phyloP scores from a whole-genome alignment of 345 rosid genomes.

The Microcos paniculata region DNA sequence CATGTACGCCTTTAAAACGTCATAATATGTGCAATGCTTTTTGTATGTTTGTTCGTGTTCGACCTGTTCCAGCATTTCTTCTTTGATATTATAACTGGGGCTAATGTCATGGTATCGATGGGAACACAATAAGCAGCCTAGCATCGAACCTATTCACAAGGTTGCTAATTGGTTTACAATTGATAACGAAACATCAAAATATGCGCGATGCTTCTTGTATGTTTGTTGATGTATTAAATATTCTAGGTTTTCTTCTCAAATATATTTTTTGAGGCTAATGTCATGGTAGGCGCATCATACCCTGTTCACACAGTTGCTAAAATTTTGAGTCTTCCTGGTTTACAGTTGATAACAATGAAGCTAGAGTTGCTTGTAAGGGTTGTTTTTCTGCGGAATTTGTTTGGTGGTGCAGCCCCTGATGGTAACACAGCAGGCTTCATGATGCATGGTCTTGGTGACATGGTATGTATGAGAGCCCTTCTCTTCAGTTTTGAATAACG shows the following conservation, averaged over 20 bases:
- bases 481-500: neutral
- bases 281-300: constrained; percentile 96
- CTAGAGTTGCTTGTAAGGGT: constrained; percentile 93
- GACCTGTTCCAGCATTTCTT: constrained; percentile 99
- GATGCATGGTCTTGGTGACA: constrained; percentile 99
- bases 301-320: constrained; percentile 94
- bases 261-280: constrained; percentile 95
- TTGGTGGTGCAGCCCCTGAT: constrained; percentile 67
- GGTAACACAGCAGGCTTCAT: constrained; percentile 69
- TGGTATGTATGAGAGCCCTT: constrained; percentile 71
- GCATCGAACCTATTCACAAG: constrained; percentile 95
- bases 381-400: constrained; percentile 78
- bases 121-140: constrained; percentile 93
- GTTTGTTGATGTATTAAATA: constrained; percentile 89
- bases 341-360: constrained; percentile 89
- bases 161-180: constrained; percentile 83
- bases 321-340: constrained; percentile 93
- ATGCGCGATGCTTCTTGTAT: constrained; percentile 81
- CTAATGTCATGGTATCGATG: constrained; percentile 97
- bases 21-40: constrained; percentile 87
- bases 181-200: constrained; percentile 94
- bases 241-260: constrained; percentile 99
- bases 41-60: constrained; percentile 78
- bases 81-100: constrained; percentile 98
- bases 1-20: constrained; percentile 95